Conservation (phyloP, 2,329 filamentous ascomycete species). For the Westerdykella aurantiaca region DNA sequence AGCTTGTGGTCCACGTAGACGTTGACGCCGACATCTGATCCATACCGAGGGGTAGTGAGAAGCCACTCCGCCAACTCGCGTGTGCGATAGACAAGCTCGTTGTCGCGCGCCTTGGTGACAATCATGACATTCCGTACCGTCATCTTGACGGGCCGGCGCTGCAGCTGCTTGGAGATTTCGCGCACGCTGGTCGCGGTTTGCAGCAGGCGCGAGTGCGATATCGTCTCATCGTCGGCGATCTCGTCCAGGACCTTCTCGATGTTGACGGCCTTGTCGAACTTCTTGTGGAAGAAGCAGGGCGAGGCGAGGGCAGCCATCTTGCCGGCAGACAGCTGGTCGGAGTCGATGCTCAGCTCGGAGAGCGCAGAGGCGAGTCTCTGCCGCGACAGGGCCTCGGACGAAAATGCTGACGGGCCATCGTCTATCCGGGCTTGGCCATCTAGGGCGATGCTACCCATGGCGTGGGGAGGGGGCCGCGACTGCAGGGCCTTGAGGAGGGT, state of each 20-base stretch:
- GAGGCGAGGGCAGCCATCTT: slow-evolving; percentile 69
- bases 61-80: slow-evolving; percentile 85
- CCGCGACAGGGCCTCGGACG: slow-evolving; percentile 28
- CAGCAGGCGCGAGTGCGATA: slow-evolving; percentile 89
- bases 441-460: slow-evolving; percentile 55
- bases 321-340: slow-evolving; percentile 38
- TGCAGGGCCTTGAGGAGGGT: slow-evolving; percentile 78
- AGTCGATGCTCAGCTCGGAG: slow-evolving; percentile 45
- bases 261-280: slow-evolving; percentile 93
- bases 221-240: slow-evolving; percentile 78
- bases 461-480: slow-evolving; percentile 54
- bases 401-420: slow-evolving; percentile 18
- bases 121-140: slow-evolving; percentile 96
- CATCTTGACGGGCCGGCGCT: slow-evolving; percentile 83
- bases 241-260: slow-evolving; percentile 93
- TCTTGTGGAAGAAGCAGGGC: slow-evolving; percentile 95
- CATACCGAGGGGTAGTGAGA: slow-evolving; percentile 81
- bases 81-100: slow-evolving; percentile 82
- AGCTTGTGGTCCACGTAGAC: slow-evolving; percentile 98
- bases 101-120: slow-evolving; percentile 95
- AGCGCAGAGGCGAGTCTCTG: slow-evolving; percentile 60
- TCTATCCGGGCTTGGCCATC: slow-evolving; percentile 34
- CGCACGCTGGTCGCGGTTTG: slow-evolving; percentile 93
- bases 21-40: slow-evolving; percentile 82
- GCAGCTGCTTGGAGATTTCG: slow-evolving; percentile 92